Evolutionary conservation across 129 eudicot genomes (phyloP).

Genomic region (Artemisia annua): DNA sequence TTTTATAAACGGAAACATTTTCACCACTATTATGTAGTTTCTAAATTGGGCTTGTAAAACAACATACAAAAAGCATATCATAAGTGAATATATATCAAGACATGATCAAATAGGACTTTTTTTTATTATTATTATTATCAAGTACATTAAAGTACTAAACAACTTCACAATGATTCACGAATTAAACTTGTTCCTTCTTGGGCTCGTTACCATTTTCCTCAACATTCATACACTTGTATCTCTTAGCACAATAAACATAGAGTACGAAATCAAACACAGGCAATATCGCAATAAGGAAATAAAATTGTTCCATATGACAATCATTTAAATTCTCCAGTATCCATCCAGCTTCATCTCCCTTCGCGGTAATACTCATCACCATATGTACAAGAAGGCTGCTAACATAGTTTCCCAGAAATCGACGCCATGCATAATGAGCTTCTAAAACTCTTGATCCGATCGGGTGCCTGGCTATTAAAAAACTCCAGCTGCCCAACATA

Average conservation of each 20-base stretch:
- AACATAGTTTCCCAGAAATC: conserved; percentile 75
- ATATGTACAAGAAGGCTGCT: conserved; percentile 66
- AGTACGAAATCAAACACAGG: conserved; percentile 56
- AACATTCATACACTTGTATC: conserved; percentile 50
- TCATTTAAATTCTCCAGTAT: conserved; percentile 57
- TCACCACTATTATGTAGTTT: too few species aligned
- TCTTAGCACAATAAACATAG: conserved; percentile 57
- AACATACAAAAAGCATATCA: too few species aligned
- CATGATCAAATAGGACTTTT: too few species aligned
- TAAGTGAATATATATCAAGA: too few species aligned
- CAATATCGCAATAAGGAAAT: conserved; percentile 58
- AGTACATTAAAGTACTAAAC: neutral
- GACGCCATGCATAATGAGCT: conserved; percentile 91
- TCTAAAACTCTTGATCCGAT: conserved; percentile 87
- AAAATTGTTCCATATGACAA: conserved; percentile 81
- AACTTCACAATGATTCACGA: neutral
- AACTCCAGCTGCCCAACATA: conserved; percentile 82
- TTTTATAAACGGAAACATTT: too few species aligned
- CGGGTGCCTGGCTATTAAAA: conserved; percentile 83
- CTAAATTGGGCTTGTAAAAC: too few species aligned
- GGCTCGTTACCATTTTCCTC: conserved; percentile 31
- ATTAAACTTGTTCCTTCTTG: conserved; percentile 29
- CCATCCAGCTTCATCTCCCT: conserved; percentile 54
- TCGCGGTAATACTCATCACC: conserved; percentile 63
- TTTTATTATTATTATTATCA: too few species aligned